Conservation (phyloP, 2,329 filamentous ascomycete species). For the Claviceps spartinae region DNA sequence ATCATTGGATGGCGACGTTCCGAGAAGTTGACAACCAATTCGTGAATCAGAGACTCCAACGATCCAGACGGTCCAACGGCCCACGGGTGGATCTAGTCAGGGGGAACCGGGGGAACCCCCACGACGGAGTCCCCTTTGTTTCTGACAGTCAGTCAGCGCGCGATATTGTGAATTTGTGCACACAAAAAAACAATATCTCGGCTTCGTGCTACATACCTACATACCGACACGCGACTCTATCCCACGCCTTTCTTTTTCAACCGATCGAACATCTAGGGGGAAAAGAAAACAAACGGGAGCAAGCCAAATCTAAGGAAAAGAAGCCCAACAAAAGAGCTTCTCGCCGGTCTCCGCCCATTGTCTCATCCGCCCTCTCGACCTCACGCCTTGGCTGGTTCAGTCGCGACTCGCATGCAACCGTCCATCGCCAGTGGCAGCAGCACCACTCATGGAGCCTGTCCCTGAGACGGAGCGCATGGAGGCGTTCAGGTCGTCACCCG, state of each 20-base stretch:
- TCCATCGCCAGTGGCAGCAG: not conserved
- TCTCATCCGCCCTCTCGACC: not conserved
- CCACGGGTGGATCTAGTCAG: no score
- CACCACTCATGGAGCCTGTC: constrained; percentile 46
- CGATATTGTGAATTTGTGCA: no score
- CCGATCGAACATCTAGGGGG: not conserved
- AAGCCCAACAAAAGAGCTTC: not conserved
- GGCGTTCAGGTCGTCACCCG: constrained; percentile 46
- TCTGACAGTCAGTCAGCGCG: no score
- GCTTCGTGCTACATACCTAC: no score
- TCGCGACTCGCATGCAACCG: not conserved
- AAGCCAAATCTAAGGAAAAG: not conserved
- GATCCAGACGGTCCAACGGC: no score
- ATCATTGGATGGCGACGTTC: no score
- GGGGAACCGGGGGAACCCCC: no score
- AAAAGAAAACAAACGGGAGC: not conserved
- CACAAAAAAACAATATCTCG: no score
- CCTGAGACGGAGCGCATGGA: constrained; percentile 56
- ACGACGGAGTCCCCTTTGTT: no score
- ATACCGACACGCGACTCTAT: not conserved
- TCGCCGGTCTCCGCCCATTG: not conserved
- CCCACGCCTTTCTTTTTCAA: not conserved
- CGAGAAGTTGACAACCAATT: no score
- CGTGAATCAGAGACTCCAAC: no score
- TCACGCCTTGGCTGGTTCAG: not conserved